A percentile compares a stretch with the other conserved stretches of the same genome.
Conservation (phyloP, 306 rosid genomes). For the Trifolium fragiferum region DNA sequence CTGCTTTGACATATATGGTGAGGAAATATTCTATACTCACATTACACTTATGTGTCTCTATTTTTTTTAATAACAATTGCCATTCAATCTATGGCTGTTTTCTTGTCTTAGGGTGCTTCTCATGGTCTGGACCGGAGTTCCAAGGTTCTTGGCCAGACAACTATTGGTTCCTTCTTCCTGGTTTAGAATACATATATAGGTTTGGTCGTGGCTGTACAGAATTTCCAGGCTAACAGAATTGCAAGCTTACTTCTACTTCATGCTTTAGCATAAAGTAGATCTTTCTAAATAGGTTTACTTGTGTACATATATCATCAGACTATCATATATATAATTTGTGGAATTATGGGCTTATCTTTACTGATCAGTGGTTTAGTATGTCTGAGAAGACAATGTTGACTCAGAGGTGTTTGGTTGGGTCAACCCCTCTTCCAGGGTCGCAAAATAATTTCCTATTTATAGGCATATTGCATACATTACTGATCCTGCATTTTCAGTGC, state of each 20-base stretch:
- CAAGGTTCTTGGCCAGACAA: conserved; percentile 94
- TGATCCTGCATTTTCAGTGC: too few species aligned
- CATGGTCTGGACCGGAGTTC: conserved; percentile 98
- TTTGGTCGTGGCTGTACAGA: conserved; percentile 51
- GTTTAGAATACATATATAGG: too few species aligned
- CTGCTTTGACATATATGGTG: conserved; percentile 89
- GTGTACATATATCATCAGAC: conserved; percentile 44
- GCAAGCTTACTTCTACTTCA: conserved; percentile 36
- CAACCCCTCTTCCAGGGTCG: conserved; percentile 3
- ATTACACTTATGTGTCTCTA: background rate
- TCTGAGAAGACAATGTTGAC: conserved; percentile 30
- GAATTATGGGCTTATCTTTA: conserved; percentile 17
- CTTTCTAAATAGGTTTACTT: conserved; percentile 36
- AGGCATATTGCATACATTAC: conserved; percentile 32
- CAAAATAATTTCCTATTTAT: conserved; percentile 29
- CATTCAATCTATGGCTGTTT: conserved; percentile 19
- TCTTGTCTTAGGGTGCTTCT: conserved; percentile 78
- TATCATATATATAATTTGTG: conserved; percentile 19
- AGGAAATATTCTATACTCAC: conserved; percentile 23
- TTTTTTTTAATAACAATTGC: conserved; percentile 1
- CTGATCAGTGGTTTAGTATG: conserved; percentile 34
- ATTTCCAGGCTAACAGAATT: conserved; percentile 27
- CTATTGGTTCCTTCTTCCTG: conserved; percentile 84
- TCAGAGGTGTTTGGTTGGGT: conserved; percentile 32
- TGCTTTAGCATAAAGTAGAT: conserved; percentile 21